A percentile compares a stretch with the other conserved stretches of the same genome.
phyloP scores from a whole-genome alignment of 192 early-diverging fungal genomes.

The Backusella morwellensis region DNA sequence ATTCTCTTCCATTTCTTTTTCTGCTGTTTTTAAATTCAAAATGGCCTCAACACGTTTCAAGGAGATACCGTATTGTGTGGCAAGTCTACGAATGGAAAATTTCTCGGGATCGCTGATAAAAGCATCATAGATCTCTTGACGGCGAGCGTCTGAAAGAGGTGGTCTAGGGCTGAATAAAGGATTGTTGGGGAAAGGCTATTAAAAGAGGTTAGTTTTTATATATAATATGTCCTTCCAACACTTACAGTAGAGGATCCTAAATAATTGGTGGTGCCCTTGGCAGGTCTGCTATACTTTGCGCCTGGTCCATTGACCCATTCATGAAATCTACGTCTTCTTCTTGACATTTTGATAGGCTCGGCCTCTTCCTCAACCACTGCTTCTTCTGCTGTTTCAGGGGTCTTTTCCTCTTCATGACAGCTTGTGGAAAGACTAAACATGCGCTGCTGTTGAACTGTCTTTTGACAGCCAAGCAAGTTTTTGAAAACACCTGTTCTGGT shows the following conservation, averaged over 20 bases:
- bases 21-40: slow-evolving; percentile 79
- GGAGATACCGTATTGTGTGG: slow-evolving; percentile 67
- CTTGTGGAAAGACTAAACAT: slow-evolving; percentile 11
- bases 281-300: slow-evolving; percentile 22
- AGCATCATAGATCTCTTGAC: slow-evolving; percentile 70
- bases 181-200: slow-evolving; percentile 88
- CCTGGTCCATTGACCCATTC: slow-evolving; percentile 31
- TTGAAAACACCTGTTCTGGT: not conserved
- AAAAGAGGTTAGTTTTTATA: not conserved
- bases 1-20: slow-evolving; percentile 67
- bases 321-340: slow-evolving; percentile 34
- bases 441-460: slow-evolving; percentile 8
- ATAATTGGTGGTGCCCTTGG: slow-evolving; percentile 37
- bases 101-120: slow-evolving; percentile 58
- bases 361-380: slow-evolving; percentile 13
- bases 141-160: slow-evolving; percentile 66
- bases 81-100: slow-evolving; percentile 70
- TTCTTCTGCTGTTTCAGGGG: slow-evolving; percentile 12
- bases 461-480: not conserved
- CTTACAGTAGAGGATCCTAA: slow-evolving; percentile 20
- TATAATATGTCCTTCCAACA: not conserved
- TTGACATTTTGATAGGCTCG: slow-evolving; percentile 32
- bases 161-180: slow-evolving; percentile 77
- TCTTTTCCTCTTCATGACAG: not conserved
- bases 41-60: slow-evolving; percentile 90